Percentiles rank a stretch among this genome's conserved stretches.
Evolutionary conservation across 73 alveolate species (phyloP).

Genomic region (Paramecium sonneborni): DNA sequence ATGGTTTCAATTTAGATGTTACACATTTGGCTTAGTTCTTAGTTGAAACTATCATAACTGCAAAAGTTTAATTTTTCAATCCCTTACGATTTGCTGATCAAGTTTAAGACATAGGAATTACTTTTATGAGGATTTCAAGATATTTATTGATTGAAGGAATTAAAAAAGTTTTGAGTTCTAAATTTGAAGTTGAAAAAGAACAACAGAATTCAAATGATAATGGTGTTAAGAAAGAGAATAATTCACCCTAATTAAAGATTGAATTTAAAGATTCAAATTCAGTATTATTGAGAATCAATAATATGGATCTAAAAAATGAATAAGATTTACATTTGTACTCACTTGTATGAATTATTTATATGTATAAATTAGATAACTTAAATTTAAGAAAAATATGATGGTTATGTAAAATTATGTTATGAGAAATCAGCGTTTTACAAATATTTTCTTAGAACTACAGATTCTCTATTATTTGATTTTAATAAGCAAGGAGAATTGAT

Average conservation of each 20-base stretch:
- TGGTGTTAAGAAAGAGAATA: not conserved
- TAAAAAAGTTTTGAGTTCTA: not conserved
- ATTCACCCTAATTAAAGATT: not conserved
- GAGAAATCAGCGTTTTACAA: slow-evolving; percentile 50
- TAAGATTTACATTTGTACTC: not conserved
- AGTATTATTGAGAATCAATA: not conserved
- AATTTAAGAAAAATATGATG: slow-evolving; percentile 55
- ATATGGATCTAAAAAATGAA: slow-evolving; percentile 39
- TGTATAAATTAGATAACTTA: not conserved
- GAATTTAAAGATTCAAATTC: slow-evolving; percentile 25
- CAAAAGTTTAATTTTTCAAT: slow-evolving; percentile 51
- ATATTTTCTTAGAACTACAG: slow-evolving; percentile 47
- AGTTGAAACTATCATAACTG: slow-evolving; percentile 53
- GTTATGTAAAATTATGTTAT: slow-evolving; percentile 53
- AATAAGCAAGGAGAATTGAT: slow-evolving; percentile 41
- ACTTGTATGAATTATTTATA: not conserved
- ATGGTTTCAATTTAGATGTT: slow-evolving; percentile 44
- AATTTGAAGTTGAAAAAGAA: slow-evolving; percentile 30
- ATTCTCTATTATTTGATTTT: slow-evolving; percentile 28
- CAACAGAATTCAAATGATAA: not conserved
- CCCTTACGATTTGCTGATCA: slow-evolving; percentile 44
- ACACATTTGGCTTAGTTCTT: slow-evolving; percentile 38
- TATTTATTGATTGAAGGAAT: slow-evolving; percentile 35
- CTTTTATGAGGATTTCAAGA: slow-evolving; percentile 40
- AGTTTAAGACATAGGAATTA: slow-evolving; percentile 27